A percentile compares a stretch with the other conserved stretches of the same genome.
Evolutionary conservation across 768 basidiomycete genomes (phyloP).

Genomic region (Russula emetica): DNA sequence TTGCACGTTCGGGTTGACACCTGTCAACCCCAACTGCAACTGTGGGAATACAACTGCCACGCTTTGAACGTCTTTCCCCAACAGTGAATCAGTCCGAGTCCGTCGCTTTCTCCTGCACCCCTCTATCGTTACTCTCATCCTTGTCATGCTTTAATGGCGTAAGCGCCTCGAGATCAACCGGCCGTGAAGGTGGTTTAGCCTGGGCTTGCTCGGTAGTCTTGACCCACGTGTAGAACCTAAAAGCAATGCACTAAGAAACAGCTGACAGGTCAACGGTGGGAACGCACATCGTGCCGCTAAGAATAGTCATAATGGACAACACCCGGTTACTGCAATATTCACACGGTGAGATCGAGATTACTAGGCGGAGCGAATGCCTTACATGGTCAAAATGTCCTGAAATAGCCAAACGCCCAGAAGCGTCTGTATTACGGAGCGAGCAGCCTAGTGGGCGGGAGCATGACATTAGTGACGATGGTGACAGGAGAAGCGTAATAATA

Average conservation of each 20-base stretch:
- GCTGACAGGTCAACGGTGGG: background rate
- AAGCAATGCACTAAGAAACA: constrained; percentile 13
- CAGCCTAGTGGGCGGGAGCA: constrained; percentile 46
- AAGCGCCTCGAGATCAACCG: constrained; percentile 41
- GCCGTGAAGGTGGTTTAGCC: constrained; percentile 31
- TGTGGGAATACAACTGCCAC: background rate
- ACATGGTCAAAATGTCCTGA: constrained; percentile 68
- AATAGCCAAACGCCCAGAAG: constrained; percentile 75
- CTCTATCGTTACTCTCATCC: constrained; percentile 32
- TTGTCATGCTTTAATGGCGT: constrained; percentile 29
- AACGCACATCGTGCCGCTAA: constrained; percentile 61
- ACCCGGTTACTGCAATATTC: constrained; percentile 22
- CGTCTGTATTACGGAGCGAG: constrained; percentile 79
- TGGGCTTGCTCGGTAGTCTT: constrained; percentile 38
- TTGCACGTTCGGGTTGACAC: background rate
- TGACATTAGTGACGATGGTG: background rate
- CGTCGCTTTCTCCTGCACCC: constrained; percentile 31
- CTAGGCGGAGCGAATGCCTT: constrained; percentile 33
- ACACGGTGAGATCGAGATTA: constrained; percentile 2
- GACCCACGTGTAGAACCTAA: constrained; percentile 57
- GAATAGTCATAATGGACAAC: constrained; percentile 51
- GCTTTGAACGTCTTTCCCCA: background rate
- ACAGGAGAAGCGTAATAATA: background rate
- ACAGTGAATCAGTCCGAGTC: background rate
- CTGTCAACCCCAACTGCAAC: background rate